Base-by-base conservation (phyloP, 1,139 yeast genomes). In the Hansenula sp. region DNA sequence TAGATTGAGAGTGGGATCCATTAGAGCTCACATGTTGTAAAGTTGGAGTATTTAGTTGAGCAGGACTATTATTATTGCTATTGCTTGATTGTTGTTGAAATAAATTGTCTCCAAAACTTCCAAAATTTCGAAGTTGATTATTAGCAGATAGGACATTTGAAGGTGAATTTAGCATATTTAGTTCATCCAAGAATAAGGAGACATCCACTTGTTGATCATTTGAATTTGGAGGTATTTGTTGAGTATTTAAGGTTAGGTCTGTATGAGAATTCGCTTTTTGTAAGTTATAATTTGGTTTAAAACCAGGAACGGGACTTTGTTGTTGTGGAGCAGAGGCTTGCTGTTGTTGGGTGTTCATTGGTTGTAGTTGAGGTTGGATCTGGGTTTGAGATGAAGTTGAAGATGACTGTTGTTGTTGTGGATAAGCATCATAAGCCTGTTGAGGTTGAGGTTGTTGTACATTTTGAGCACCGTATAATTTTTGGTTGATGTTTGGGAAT, bases 121-220 rank as follows among this genome's bases (percentile, higher is more conserved):
- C 34, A 21, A 19, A n/a, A 16, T 16, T n/a, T 17, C 27, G 15
- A 3, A 19, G 16, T 28, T 32, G 41, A 24, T 41, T 40, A 19
- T 41, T 41, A 36, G 40, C 40, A 11, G 37, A 41, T 9, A 44
- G 16, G 3, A 45, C 39, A 21, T 50, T 40, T 5, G 46, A 30
- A 6, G 54, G 51, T 2, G 53, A 46, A 33, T 37, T 46, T 35
- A 48, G 21, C 4, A 42, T 38, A 28, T 44, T 42, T 15, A 52
- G 40, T 29, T 51, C 55, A 30, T 52, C 55, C 15, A 52, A 38
- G 37, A 52, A 51, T 18, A 50, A 18, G 3, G 43, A 36, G 13
- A 39, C 41, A 33, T 42, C 37, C 3, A 18, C 38, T 24, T 38
- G 40, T 31, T 30, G 40, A 11, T n/a, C 21, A 6, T 40, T 21